A percentile compares a stretch with the other conserved stretches of the same genome.
phyloP scores from a whole-genome alignment of 225 moss, liverwort and hornwort species.

The Polytrichum commune region DNA sequence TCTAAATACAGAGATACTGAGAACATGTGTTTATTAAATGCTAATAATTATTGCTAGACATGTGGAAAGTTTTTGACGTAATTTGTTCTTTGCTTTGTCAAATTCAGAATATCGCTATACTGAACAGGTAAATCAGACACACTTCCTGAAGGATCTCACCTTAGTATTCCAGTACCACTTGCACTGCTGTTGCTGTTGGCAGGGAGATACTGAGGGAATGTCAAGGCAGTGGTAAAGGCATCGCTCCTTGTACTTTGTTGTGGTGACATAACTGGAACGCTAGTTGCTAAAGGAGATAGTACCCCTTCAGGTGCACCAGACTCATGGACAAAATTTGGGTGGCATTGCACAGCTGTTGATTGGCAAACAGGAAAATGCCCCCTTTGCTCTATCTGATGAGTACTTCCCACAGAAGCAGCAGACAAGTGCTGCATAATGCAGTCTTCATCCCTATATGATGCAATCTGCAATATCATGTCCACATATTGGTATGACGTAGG shows the following conservation, averaged over 20 bases:
- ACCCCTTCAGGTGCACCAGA: slow-evolving; percentile 45
- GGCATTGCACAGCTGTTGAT: slow-evolving; percentile 41
- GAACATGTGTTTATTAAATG: too few species aligned
- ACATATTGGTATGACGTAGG: not conserved
- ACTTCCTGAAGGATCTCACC: not conserved
- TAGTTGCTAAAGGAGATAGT: slow-evolving; percentile 44
- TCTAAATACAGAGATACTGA: too few species aligned
- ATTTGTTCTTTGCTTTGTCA: not conserved
- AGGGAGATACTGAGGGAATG: slow-evolving; percentile 43
- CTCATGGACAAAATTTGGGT: slow-evolving; percentile 46
- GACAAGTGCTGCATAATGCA: slow-evolving; percentile 70
- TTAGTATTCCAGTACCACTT: slow-evolving; percentile 18
- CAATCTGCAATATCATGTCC: slow-evolving; percentile 44
- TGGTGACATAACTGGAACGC: slow-evolving; percentile 45
- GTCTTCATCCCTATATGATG: slow-evolving; percentile 63
- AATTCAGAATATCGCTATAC: not conserved
- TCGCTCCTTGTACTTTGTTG: slow-evolving; percentile 35
- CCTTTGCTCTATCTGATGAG: slow-evolving; percentile 53
- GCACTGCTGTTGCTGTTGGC: slow-evolving; percentile 34
- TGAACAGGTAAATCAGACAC: not conserved
- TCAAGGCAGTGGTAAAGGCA: slow-evolving; percentile 34
- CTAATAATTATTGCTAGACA: too few species aligned
- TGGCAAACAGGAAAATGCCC: slow-evolving; percentile 53
- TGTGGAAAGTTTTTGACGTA: too few species aligned
- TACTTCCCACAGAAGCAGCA: slow-evolving; percentile 56